phyloP scores from a whole-genome alignment of 2,329 filamentous ascomycete genomes.

The Pseudopithomyces maydicus region DNA sequence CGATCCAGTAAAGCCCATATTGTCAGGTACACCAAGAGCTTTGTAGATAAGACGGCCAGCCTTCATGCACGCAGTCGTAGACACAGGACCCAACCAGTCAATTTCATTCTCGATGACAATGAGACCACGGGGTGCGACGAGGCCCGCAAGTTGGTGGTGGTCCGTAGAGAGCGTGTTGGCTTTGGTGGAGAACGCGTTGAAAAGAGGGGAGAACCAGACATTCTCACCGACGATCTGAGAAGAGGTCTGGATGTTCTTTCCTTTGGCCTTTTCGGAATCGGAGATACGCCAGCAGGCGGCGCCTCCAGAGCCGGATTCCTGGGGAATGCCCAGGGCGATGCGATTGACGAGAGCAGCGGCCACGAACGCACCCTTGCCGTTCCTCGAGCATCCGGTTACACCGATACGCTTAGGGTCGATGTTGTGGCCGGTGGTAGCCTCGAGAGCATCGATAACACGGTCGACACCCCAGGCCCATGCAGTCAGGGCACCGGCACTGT shows the following conservation, averaged over 20 bases:
- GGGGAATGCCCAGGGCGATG: slow-evolving; percentile 65
- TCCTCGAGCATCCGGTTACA: slow-evolving; percentile 68
- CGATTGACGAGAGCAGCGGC: slow-evolving; percentile 63
- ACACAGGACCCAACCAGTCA: slow-evolving; percentile 64
- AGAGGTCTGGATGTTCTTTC: slow-evolving; percentile 66
- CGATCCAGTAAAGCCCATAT: slow-evolving; percentile 63
- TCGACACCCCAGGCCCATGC: slow-evolving; percentile 69
- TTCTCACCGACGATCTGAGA: slow-evolving; percentile 65
- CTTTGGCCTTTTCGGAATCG: slow-evolving; percentile 53
- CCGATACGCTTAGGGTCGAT: slow-evolving; percentile 54
- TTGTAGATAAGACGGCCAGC: slow-evolving; percentile 60
- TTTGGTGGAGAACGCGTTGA: slow-evolving; percentile 58
- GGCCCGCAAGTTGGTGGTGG: slow-evolving; percentile 63
- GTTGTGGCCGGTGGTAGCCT: slow-evolving; percentile 50
- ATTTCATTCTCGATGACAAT: slow-evolving; percentile 63
- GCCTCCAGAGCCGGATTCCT: slow-evolving; percentile 67
- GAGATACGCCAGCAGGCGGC: slow-evolving; percentile 64
- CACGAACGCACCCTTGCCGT: slow-evolving; percentile 68
- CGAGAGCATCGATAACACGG: slow-evolving; percentile 64
- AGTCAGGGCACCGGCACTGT: slow-evolving; percentile 63
- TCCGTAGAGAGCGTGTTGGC: slow-evolving; percentile 58
- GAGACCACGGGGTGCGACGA: slow-evolving; percentile 62
- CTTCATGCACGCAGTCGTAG: slow-evolving; percentile 64
- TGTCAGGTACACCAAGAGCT: slow-evolving; percentile 57
- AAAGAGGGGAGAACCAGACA: slow-evolving; percentile 65